These are phyloP conservation scores for Neurospora sp. DNA, from an alignment of 495 filamentous ascomycete genomes.

Conservation along the genomic window DNA sequence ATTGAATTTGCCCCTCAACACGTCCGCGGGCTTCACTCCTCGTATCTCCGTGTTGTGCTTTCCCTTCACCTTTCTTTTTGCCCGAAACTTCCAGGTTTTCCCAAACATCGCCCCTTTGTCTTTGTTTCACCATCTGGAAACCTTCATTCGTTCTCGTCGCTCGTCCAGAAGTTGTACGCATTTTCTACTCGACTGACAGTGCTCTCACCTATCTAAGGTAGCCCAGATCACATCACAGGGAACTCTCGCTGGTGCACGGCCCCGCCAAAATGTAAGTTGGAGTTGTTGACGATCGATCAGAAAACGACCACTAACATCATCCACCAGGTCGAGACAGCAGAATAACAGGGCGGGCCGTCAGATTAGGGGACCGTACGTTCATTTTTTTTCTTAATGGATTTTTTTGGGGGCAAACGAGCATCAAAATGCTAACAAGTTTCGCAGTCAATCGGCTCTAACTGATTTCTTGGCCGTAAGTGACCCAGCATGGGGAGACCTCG, in stretches of 20 bases:
- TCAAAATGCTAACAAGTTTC: not conserved
- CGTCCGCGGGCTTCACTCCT: constrained; percentile 10
- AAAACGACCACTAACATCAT: not conserved
- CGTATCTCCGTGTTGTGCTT: not conserved
- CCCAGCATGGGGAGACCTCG: not conserved
- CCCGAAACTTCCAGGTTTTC: not conserved
- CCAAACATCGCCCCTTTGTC: not conserved
- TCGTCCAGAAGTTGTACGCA: not conserved
- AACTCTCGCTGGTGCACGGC: not conserved
- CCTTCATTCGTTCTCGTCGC: not conserved
- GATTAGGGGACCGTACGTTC: constrained; percentile 24
- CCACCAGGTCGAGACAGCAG: constrained; percentile 14
- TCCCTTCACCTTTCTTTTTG: not conserved
- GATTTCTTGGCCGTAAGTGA: constrained; percentile 64
- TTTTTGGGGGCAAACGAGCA: not conserved
- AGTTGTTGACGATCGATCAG: not conserved
- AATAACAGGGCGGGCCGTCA: constrained; percentile 7
- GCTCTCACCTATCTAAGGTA: not conserved
- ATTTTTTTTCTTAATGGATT: not conserved
- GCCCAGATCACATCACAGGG: not conserved
- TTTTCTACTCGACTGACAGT: not conserved
- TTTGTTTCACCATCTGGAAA: not conserved
- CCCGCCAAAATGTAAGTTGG: not conserved
- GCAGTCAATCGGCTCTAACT: constrained; percentile 61
- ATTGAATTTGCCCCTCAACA: constrained; percentile 23